phyloP scores from a whole-genome alignment of 176 grass and related monocot genomes.

The Hordeum marinum region DNA sequence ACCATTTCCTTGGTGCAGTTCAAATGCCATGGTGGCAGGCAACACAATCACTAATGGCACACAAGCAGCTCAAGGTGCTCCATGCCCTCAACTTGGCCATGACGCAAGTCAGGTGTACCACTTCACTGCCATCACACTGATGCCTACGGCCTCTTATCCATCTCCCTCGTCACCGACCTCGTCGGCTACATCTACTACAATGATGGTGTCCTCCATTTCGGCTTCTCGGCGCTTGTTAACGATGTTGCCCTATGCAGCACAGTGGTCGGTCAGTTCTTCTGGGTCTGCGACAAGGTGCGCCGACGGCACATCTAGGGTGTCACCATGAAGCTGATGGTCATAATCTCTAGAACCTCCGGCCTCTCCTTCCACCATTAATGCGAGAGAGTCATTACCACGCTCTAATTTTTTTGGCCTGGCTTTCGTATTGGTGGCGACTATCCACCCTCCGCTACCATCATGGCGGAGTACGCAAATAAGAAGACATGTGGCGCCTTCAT shows the following conservation, averaged over 20 bases:
- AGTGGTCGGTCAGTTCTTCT: constrained; percentile 39
- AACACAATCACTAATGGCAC: not conserved
- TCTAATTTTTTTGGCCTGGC: constrained; percentile 86
- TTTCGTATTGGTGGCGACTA: constrained; percentile 87
- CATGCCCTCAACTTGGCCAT: not conserved
- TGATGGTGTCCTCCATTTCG: not conserved
- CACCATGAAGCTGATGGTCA: constrained; percentile 21
- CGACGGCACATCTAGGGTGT: constrained; percentile 33
- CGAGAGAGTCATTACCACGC: not conserved
- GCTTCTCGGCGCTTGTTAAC: not conserved
- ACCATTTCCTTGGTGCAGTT: not conserved
- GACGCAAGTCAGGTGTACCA: not conserved
- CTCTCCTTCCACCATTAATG: constrained; percentile 20
- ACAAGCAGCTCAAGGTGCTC: not conserved
- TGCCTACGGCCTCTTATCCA: constrained; percentile 80
- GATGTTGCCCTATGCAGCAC: not conserved
- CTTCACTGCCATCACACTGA: constrained; percentile 27
- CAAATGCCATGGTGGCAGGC: not conserved
- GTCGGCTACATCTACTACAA: constrained; percentile 58
- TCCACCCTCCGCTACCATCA: constrained; percentile 72
- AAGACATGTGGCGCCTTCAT: constrained; percentile 63
- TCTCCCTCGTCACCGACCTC: constrained; percentile 55
- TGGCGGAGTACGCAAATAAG: constrained; percentile 91
- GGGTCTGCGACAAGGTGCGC: constrained; percentile 59
- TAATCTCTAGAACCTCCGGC: constrained; percentile 16